Evolutionary conservation across 495 filamentous ascomycete genomes (phyloP).

Genomic region (Physcia stellaris): DNA sequence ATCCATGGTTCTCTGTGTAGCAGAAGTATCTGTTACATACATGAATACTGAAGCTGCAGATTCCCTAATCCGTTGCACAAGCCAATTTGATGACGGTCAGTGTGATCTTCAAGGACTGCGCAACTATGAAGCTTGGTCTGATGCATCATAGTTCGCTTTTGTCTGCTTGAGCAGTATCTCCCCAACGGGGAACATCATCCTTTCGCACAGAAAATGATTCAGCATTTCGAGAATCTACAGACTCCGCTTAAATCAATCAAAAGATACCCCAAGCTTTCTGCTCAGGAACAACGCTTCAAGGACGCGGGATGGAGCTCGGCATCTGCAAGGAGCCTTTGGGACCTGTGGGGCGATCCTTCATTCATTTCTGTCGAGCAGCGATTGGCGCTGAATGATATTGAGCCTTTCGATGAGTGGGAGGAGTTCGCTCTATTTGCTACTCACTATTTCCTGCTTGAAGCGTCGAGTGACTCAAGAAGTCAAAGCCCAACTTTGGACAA

Average conservation of each 20-base stretch:
- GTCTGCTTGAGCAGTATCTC: constrained; percentile 78
- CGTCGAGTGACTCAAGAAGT: constrained; percentile 17
- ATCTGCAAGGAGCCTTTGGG: constrained; percentile 53
- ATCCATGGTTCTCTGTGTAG: constrained; percentile 59
- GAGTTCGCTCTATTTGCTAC: constrained; percentile 76
- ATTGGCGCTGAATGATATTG: constrained; percentile 44
- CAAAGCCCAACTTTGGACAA: neutral
- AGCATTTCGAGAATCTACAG: constrained; percentile 66
- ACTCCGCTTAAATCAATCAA: constrained; percentile 62
- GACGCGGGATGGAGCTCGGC: constrained; percentile 49
- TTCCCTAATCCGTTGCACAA: constrained; percentile 56
- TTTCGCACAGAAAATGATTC: constrained; percentile 78
- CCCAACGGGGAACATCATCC: constrained; percentile 66
- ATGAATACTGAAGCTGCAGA: constrained; percentile 71
- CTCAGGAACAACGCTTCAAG: constrained; percentile 54
- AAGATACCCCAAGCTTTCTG: constrained; percentile 47
- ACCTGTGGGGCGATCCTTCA: constrained; percentile 56
- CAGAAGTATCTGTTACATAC: constrained; percentile 84
- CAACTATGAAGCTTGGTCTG: neutral
- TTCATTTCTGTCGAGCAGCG: constrained; percentile 45
- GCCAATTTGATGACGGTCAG: constrained; percentile 47
- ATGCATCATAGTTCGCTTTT: constrained; percentile 40
- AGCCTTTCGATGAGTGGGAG: constrained; percentile 94
- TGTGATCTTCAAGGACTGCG: too few relatives aligned
- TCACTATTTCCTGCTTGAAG: constrained; percentile 75